Percentiles rank a stretch among this genome's conserved stretches.
Evolutionary conservation across 805 yeast species (phyloP).

Genomic region (Starmerella riodocensis): DNA sequence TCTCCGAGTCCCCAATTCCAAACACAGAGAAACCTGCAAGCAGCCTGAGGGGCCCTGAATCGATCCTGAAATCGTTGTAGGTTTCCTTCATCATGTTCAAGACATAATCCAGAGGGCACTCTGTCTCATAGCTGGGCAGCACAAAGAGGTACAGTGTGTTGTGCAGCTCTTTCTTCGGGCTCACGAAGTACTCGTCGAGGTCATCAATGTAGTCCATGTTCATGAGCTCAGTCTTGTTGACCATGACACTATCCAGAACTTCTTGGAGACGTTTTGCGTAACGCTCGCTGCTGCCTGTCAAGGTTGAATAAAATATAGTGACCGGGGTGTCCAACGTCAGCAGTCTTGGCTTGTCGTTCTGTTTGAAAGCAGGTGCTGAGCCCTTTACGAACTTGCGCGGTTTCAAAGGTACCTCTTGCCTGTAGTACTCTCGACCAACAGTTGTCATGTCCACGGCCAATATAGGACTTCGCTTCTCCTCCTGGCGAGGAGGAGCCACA

Average conservation of each 20-base stretch:
- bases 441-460: constrained; percentile 18
- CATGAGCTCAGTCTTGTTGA: constrained; percentile 38
- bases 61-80: constrained; percentile 71
- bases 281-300: constrained; percentile 70
- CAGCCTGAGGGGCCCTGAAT: constrained; percentile 58
- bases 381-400: constrained; percentile 12
- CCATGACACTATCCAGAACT: constrained; percentile 25
- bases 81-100: constrained; percentile 70
- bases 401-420: constrained; percentile 2
- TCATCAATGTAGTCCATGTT: constrained; percentile 75
- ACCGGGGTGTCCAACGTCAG: constrained; percentile 9
- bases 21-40: constrained; percentile 72
- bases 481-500: too few relatives aligned
- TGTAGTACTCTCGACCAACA: background rate
- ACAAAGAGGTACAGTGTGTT: constrained; percentile 48
- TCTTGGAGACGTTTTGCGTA: constrained; percentile 44
- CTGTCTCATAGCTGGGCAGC: constrained; percentile 83
- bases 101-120: constrained; percentile 81
- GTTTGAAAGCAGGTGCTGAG: background rate
- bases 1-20: constrained; percentile 78
- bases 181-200: constrained; percentile 65
- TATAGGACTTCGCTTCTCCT: constrained; percentile 1
- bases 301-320: constrained; percentile 58
- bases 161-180: constrained; percentile 33
- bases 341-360: background rate